A percentile compares a stretch with the other conserved stretches of the same genome.
Conservation (phyloP, 2,329 filamentous ascomycete genomes). For the Ophiosphaerella narmari region DNA sequence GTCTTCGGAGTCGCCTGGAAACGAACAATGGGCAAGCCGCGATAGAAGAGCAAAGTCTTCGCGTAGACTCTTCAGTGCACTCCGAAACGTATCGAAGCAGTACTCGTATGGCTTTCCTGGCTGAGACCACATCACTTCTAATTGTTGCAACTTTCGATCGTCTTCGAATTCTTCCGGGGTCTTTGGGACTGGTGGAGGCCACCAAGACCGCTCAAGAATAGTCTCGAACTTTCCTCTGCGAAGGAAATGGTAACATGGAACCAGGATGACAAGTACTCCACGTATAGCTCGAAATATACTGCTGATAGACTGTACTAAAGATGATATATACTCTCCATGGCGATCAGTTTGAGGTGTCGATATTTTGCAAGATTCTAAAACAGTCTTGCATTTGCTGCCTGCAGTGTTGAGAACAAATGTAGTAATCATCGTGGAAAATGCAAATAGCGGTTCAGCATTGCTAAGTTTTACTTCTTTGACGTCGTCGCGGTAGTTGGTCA, state of each 20-base stretch:
- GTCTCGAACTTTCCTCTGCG: conserved; percentile 16
- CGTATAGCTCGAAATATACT: conserved; percentile 22
- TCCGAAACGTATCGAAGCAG: conserved; percentile 23
- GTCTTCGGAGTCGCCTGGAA: neutral
- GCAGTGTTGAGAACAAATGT: conserved; percentile 20
- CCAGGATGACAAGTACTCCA: conserved; percentile 30
- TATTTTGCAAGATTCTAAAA: conserved; percentile 8
- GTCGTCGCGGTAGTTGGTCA: conserved; percentile 25
- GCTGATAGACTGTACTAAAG: conserved; percentile 6
- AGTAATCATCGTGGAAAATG: conserved; percentile 21
- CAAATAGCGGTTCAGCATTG: conserved; percentile 48
- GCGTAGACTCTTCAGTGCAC: conserved; percentile 19
- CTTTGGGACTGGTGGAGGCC: conserved; percentile 19
- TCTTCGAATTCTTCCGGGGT: conserved; percentile 17
- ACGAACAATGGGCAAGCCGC: conserved; percentile 14
- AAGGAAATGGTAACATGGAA: conserved; percentile 29
- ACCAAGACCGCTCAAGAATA: conserved; percentile 31
- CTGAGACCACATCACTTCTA: conserved; percentile 30
- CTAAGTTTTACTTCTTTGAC: conserved; percentile 40
- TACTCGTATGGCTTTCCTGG: conserved; percentile 28
- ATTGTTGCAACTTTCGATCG: conserved; percentile 16
- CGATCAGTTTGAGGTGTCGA: neutral
- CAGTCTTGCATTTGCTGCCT: conserved; percentile 15
- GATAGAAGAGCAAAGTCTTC: conserved; percentile 29
- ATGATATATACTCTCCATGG: neutral